Conservation (phyloP, 176 grass and related monocot species). For the Olyra latifolia region DNA sequence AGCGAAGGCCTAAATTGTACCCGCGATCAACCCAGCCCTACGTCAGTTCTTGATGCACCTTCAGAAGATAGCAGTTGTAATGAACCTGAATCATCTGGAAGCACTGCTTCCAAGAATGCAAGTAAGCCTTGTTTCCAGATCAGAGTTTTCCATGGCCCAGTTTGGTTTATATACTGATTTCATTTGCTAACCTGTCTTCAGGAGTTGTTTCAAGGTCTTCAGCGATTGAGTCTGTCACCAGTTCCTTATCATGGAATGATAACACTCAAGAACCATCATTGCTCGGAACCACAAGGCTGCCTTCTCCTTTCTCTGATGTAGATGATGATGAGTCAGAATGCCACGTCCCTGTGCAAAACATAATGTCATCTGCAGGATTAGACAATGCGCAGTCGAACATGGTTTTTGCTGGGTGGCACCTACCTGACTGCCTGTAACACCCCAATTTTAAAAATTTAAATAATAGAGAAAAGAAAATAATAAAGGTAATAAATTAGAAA, state of each 20-base stretch:
- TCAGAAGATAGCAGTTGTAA: conserved; percentile 73
- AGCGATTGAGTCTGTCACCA: conserved; percentile 48
- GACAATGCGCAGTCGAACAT: conserved; percentile 35
- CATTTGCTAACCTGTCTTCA: conserved; percentile 16
- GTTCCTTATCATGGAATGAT: conserved; percentile 77
- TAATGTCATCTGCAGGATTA: conserved; percentile 66
- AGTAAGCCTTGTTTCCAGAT: conserved; percentile 48
- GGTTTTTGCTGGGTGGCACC: conserved; percentile 61
- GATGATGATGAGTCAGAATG: conserved; percentile 58
- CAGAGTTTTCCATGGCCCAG: not conserved
- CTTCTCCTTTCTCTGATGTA: conserved; percentile 22
- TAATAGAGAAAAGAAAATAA: no score
- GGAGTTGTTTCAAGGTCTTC: conserved; percentile 61
- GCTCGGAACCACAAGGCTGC: not conserved
- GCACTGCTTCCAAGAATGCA: conserved; percentile 20
- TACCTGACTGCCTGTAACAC: no score
- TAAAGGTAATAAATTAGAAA: no score
- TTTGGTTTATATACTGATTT: conserved; percentile 20
- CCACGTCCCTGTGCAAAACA: conserved; percentile 67
- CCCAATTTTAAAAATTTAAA: no score
- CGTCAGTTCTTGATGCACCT: conserved; percentile 73
- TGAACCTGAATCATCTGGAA: conserved; percentile 59
- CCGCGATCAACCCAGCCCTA: conserved; percentile 83
- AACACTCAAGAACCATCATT: conserved; percentile 24
- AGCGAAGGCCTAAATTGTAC: conserved; percentile 31